Conservation (phyloP, 164 flowering plant species). For the Macadamia integrifolia region DNA sequence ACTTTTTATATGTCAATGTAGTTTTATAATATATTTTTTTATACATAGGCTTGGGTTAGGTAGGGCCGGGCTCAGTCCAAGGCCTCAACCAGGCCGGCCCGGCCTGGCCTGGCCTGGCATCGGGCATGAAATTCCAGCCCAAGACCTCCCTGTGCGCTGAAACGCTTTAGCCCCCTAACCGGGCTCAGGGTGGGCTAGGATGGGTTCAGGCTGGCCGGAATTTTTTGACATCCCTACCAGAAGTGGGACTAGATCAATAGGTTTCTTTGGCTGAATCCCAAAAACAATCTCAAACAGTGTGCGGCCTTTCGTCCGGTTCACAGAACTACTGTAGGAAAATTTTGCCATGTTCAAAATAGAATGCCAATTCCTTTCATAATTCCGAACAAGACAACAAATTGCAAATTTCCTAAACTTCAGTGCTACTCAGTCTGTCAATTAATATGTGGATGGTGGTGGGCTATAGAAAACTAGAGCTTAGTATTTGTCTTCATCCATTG, state of each 20-base stretch:
- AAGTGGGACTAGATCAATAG: constrained; percentile 4
- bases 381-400: neutral
- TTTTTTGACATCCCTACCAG: too few relatives aligned
- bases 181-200: too few relatives aligned
- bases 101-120: too few relatives aligned
- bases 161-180: too few relatives aligned
- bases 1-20: too few relatives aligned
- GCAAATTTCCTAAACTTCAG: neutral
- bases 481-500: neutral
- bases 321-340: constrained; percentile 10
- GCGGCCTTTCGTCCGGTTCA: constrained; percentile 1
- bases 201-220: too few relatives aligned
- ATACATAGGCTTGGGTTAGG: too few relatives aligned
- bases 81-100: too few relatives aligned
- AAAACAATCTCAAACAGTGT: constrained; percentile 4
- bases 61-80: too few relatives aligned
- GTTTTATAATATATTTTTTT: too few relatives aligned
- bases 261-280: neutral
- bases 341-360: neutral
- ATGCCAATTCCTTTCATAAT: neutral
- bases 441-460: neutral
- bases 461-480: neutral
- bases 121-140: too few relatives aligned
- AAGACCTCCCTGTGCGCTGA: too few relatives aligned
- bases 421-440: constrained; percentile 3